Evolutionary conservation across 768 basidiomycete species (phyloP), one percentile per base, ranked within the genome.

Genomic region (Leccinum truebloodii): DNA sequence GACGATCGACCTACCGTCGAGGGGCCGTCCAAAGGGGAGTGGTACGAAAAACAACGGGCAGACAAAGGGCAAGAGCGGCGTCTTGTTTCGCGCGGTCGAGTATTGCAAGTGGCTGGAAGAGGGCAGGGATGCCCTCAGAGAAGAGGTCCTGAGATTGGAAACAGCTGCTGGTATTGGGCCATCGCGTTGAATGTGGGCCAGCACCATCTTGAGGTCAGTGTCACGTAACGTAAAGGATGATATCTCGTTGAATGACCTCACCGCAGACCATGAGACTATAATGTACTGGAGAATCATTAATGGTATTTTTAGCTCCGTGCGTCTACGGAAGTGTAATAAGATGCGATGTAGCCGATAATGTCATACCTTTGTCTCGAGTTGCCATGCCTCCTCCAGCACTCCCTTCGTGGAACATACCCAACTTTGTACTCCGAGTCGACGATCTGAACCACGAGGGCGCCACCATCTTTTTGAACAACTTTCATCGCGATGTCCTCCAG

Each of bases 41-140:
- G 87, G 89, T 3, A 83, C 73, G 28, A 64, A 83, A 16, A 86
- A 80, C 54, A 88, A 88, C 63, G 84, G 85, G 0, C 81, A 85
- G 63, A 88, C 82, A 51, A 94, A 93, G 73, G 92, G 92, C 37
- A 96, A 96, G 79, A 94, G 91, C 63, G 92, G 92, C 0, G 91
- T 94, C 3, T 74, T 96, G 51, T 92, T 93, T 71, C 85, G 92
- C 39, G 92, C 94, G 3, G 90, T 89, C 57, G 90, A 93, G 68
- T 94, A 95, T 66, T 86, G 89, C 68, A 82, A 78, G 37, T 95
- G 89, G 89, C 76, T 95, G n/a, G 92, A 94, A 69, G 86, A 94
- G 67, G 89, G 91, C 8, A 81, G 87, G 52, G 84, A 87, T 52
- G 87, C 88, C 0, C 78, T 96, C 49, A 76, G 76, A 61, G 79